Conservation (phyloP, 768 basidiomycete species). For the Tubosaeta sp. region DNA sequence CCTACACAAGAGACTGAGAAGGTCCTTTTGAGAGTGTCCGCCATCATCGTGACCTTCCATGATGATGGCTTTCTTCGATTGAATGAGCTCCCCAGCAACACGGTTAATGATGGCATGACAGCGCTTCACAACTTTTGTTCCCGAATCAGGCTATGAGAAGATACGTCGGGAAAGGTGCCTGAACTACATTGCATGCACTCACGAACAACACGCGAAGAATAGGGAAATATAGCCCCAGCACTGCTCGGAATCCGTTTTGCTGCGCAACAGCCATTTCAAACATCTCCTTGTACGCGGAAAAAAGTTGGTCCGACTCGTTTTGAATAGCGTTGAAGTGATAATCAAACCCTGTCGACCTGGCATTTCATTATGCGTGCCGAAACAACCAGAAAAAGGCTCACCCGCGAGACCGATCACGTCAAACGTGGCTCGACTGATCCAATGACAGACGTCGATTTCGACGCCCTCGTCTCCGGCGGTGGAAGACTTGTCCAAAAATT, state of each 20-base stretch:
- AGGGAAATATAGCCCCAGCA: conserved; percentile 58
- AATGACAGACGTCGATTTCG: conserved; percentile 71
- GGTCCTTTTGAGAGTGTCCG: conserved; percentile 60
- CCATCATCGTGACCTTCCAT: conserved; percentile 53
- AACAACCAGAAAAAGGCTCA: conserved; percentile 26
- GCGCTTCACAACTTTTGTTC: conserved; percentile 44
- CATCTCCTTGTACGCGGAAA: conserved; percentile 80
- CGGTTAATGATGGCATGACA: conserved; percentile 62
- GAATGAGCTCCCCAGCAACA: conserved; percentile 71
- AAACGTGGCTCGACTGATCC: conserved; percentile 80
- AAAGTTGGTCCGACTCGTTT: conserved; percentile 73
- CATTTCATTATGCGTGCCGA: background rate
- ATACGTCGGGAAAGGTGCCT: background rate
- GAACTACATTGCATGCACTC: conserved; percentile 23
- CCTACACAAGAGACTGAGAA: conserved; percentile 74
- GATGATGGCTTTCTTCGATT: conserved; percentile 75
- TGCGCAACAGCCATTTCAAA: conserved; percentile 70
- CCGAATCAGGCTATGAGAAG: conserved; percentile 48
- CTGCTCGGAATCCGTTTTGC: conserved; percentile 38
- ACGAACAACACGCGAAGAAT: conserved; percentile 52
- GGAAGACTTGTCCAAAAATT: conserved; percentile 35
- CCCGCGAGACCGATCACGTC: conserved; percentile 91
- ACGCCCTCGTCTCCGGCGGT: conserved; percentile 12
- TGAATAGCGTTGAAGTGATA: conserved; percentile 84
- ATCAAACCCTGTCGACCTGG: conserved; percentile 58